These are phyloP conservation scores for Rutidosis leptorrhynchoides DNA, from an alignment of 129 eudicot genomes.

Conservation along the genomic window DNA sequence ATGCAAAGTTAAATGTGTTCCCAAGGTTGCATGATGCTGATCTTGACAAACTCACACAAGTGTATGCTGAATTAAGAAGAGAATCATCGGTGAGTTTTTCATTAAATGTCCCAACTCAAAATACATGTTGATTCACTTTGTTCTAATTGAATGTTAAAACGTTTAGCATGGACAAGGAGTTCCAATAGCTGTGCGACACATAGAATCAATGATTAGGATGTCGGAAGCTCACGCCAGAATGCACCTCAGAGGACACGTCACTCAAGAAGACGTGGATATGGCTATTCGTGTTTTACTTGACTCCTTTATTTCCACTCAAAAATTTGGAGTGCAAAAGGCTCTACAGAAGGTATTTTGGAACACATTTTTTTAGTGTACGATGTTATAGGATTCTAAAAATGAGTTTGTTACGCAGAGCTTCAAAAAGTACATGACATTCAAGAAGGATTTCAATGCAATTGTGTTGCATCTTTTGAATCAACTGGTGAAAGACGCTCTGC, in stretches of 20 bases:
- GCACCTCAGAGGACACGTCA: constrained; percentile 88
- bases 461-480: constrained; percentile 63
- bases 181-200: constrained; percentile 97
- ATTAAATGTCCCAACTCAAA: neutral
- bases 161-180: constrained; percentile 96
- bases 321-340: constrained; percentile 92
- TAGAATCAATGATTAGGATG: constrained; percentile 98
- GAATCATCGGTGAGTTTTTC: constrained; percentile 83
- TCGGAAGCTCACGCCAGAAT: constrained; percentile 98
- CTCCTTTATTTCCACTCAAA: constrained; percentile 92
- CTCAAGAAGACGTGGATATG: constrained; percentile 97
- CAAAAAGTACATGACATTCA: constrained; percentile 78
- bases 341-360: constrained; percentile 65
- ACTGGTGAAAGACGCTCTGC: constrained; percentile 77
- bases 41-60: constrained; percentile 71
- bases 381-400: neutral
- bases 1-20: constrained; percentile 82
- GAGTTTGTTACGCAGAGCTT: constrained; percentile 62
- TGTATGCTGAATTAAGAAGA: constrained; percentile 90
- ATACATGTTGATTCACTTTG: neutral
- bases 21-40: constrained; percentile 94
- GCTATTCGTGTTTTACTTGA: constrained; percentile 91
- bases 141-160: constrained; percentile 9
- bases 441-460: constrained; percentile 73
- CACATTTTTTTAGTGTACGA: neutral